Base-by-base conservation (phyloP, 2,329 filamentous ascomycete genomes). In the Fonsecaea erecta region DNA sequence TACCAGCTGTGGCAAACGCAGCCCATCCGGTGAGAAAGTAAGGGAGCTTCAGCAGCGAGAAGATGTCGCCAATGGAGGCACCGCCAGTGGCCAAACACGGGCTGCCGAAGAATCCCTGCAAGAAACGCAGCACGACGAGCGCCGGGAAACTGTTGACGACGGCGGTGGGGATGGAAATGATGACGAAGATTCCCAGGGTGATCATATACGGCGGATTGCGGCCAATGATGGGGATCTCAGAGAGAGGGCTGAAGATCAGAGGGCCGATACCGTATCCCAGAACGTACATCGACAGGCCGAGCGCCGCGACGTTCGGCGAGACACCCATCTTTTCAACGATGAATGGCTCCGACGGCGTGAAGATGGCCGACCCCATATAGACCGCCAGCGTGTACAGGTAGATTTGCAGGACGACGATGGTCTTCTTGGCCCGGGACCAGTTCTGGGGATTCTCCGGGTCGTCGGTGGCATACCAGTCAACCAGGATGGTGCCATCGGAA, bases 141-240 rank as follows among this genome's bases (percentile, higher is more conserved):
- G 87, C 87, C 0, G 85, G 77, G 59, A 87, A 89, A 77, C 87
- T 89, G 48, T 83, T 76, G 6, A 86, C 86, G 0, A 91, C 74
- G 0, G 87, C 85, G 0, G 87, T 85, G 0, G 88, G 88, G 18
- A 91, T 83, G 3, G 83, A 86, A n/a, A 92, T 74, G 63, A 90
- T 82, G 53, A 89, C 85, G 73, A 90, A 92, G 40, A 91, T 78
- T 65, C 84, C 84, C 78, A 91, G 88, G 7, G 88, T 89, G 68
- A 84, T 74, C 35, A 90, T 84, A 75, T 91, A 92, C 6, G 89
- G 84, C 0, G 86, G 85, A 71, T 88, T 91, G 8, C 89, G 82
- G 2, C 90, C 89, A 56, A 91, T 84, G 53, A 82, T 73, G 0
- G 89, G 87, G 28, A 91, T 86, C 75, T 92, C 89, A 53, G 82